phyloP scores from a whole-genome alignment of 2,329 filamentous ascomycete genomes.

The Penicillium janthinellum region DNA sequence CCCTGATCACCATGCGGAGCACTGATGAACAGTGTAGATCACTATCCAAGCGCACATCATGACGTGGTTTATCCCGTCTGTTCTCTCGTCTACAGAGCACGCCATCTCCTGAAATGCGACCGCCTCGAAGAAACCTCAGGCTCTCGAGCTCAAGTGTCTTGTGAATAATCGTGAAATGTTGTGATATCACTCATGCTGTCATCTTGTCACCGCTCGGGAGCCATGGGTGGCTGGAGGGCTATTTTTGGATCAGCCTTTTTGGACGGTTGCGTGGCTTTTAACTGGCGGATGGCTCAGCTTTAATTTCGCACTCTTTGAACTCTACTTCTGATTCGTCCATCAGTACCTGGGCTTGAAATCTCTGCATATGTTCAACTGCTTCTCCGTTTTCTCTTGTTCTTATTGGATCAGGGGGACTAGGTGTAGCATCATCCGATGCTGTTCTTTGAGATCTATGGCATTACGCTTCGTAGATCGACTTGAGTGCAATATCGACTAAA shows the following conservation, averaged over 20 bases:
- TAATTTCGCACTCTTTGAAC: background rate
- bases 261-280: background rate
- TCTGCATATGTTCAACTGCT: conserved; percentile 4
- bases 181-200: background rate
- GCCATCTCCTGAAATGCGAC: background rate
- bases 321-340: conserved; percentile 1
- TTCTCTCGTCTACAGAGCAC: background rate
- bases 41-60: conserved; percentile 1
- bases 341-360: conserved; percentile 11
- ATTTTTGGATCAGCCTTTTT: conserved; percentile 14
- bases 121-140: background rate
- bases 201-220: conserved; percentile 1
- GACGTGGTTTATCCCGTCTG: conserved; percentile 3
- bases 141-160: background rate
- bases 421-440: background rate
- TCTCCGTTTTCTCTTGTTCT: background rate
- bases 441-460: background rate
- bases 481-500: no score
- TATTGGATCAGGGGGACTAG: background rate
- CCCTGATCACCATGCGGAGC: conserved; percentile 12
- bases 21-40: conserved; percentile 10
- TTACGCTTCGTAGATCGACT: no score
- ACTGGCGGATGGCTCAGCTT: conserved; percentile 1
- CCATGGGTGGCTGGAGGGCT: conserved; percentile 2
- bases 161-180: background rate